Evolutionary conservation across 108 stramenopile genomes (phyloP), one percentile per base, ranked within the genome.

Genomic region (Conticribra weissflogii): DNA sequence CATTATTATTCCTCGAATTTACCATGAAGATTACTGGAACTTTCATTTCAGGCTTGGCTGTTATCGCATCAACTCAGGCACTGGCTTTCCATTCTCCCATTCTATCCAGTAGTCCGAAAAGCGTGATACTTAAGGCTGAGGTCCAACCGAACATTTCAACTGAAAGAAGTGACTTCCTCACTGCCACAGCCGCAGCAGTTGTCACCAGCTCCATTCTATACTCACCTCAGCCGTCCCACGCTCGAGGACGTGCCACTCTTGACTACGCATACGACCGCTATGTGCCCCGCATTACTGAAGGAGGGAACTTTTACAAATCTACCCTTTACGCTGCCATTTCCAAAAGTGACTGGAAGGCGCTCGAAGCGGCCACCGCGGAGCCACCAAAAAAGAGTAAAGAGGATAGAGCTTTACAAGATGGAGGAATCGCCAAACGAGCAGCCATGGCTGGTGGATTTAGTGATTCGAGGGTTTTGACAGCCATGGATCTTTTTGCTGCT

Each of bases 241-340:
- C 90, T 16, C 46, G 88, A 65, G 92, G 92, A 21, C 54, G 88
- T 23, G 92, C 89, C 0, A 90, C 88, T n/a, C 66, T 93, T 9
- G 92, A 93, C 30, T 59, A 81, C 48, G 76, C 88, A 3, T 90
- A 87, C 44, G 89, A 90, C 49, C 85, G 88, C 15, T 93, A 93
- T 69, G 59, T 78, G 32, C 87, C 88, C 24, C 78, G 92, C n/a
- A 88, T 93, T 30, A 71, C 65, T 8, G 89, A 85, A n/a, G 92
- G 92, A 23, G 92, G 89, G 9, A 54, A 84, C 29, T 88, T 87
- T 59, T 93, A 85, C 60, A 81, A 75, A 66, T 63, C 47, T 31
- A 74, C 87, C 19, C 68, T 93, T 12, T 71, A 68, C 31, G 61
- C 47, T 3, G 55, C 85, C 54, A 78, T 93, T 25, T 76, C 75